Evolutionary conservation across 1,284 basidiomycete species (phyloP), one percentile per base, ranked within the genome.

Genomic region (Malassezia slooffiae): DNA sequence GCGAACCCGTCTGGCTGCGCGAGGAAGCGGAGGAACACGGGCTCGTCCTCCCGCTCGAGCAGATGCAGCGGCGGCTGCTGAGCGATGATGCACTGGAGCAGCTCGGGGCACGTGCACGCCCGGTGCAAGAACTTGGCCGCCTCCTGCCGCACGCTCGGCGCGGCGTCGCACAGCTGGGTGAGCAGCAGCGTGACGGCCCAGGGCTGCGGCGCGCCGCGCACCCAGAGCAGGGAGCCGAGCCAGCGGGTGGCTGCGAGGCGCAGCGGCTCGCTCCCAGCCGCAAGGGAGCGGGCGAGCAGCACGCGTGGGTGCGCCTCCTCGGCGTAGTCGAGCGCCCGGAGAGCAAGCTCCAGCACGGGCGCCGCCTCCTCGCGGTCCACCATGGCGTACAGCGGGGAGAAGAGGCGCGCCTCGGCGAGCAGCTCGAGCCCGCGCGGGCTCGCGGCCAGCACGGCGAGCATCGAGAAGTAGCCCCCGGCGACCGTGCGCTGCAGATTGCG

Each of bases 61-160:
- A 97, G 89, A 59, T 96, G 89, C 69, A 96, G 76, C 1, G 82
- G 86, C 0, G 93, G 93, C 52, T 88, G 81, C 80, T 95, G 84
- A 62, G 85, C 80, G 1, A 99, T 89, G 2, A 97, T 87, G 47
- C 85, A 77, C 62, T 91, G 83, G 24, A 97, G 75, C 15, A 85
- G 79, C 30, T 82, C 81, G 50, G 81, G 79, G 15, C 82, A 79
- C 54, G 85, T 80, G 65, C 91, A 97, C 0, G 82, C 87, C 57
- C 87, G 85, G 67, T 91, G 84, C 5, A 97, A 75, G 57, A 84
- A 83, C 47, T 81, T 80, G 15, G 91, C 85, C 1, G 91, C 89
- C 48, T 85, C 76, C 70, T 88, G 82, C 57, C 86, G 85, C 5
- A 97, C 88, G 62, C 89, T 85, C 17, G 81, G 76, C 0, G 82